A percentile compares a stretch with the other conserved stretches of the same genome.
phyloP scores from a whole-genome alignment of 2,329 filamentous ascomycete species.

The Aspergillus jensenii region DNA sequence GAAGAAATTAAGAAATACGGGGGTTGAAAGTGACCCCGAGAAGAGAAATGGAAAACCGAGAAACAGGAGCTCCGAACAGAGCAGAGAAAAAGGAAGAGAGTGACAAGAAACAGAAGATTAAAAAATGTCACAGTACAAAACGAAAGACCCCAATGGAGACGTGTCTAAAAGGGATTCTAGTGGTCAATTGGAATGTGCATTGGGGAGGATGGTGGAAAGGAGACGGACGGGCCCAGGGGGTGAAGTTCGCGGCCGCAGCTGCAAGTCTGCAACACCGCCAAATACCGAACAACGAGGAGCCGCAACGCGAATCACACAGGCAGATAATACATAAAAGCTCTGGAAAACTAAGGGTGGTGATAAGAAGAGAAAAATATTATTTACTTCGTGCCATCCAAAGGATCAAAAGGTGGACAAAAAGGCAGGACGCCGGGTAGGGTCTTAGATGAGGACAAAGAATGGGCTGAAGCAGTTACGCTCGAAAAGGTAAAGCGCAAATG shows the following conservation, averaged over 20 bases:
- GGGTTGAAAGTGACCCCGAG: slow-evolving; percentile 17
- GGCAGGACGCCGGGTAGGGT: slow-evolving; percentile 11
- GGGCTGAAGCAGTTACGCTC: slow-evolving; percentile 11
- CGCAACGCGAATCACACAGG: slow-evolving; percentile 2
- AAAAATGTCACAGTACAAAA: slow-evolving; percentile 23
- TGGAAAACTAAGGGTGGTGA: slow-evolving; percentile 3
- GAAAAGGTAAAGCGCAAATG: slow-evolving; percentile 20
- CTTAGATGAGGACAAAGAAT: slow-evolving; percentile 18
- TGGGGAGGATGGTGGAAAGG: slow-evolving; percentile 25
- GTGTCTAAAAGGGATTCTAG: slow-evolving; percentile 28
- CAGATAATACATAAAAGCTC: neutral
- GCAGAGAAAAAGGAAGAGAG: slow-evolving; percentile 15
- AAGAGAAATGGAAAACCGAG: slow-evolving; percentile 18
- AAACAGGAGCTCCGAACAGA: slow-evolving; percentile 15
- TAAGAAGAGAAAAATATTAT: slow-evolving; percentile 8
- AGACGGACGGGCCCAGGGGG: slow-evolving; percentile 17
- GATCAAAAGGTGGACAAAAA: slow-evolving; percentile 2
- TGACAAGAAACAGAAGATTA: slow-evolving; percentile 18
- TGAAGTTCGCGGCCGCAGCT: slow-evolving; percentile 8
- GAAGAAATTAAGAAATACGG: slow-evolving; percentile 10
- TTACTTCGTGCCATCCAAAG: neutral
- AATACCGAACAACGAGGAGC: slow-evolving; percentile 4
- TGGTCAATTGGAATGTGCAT: slow-evolving; percentile 36
- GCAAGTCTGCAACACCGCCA: slow-evolving; percentile 6
- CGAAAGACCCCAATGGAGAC: slow-evolving; percentile 26